phyloP scores from a whole-genome alignment of 306 rosid species.

The Rosa multiflora region DNA sequence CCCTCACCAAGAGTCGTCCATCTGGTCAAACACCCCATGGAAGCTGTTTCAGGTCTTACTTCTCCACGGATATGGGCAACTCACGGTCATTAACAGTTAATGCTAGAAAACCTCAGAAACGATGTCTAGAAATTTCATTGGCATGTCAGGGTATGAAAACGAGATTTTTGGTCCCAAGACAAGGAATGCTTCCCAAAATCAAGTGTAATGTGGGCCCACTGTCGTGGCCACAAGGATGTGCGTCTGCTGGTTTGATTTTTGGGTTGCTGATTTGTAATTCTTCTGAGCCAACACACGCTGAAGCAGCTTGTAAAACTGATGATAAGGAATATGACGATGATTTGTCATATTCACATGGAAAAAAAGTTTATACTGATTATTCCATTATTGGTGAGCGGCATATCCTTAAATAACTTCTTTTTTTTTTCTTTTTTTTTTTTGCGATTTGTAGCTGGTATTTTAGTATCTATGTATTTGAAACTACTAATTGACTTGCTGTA shows the following conservation, averaged over 20 bases:
- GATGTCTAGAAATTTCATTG: constrained; percentile 50
- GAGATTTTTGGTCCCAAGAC: constrained; percentile 54
- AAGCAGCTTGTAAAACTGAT: constrained; percentile 38
- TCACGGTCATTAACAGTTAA: constrained; percentile 27
- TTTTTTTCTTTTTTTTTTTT: not conserved
- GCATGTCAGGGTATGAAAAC: constrained; percentile 49
- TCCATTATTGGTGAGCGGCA: constrained; percentile 73
- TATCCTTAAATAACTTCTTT: constrained; percentile 2
- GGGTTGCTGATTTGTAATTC: constrained; percentile 64
- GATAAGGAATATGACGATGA: constrained; percentile 37
- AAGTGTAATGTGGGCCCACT: constrained; percentile 46
- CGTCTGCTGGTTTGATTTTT: constrained; percentile 64
- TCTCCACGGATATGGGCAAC: constrained; percentile 47
- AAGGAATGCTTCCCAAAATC: constrained; percentile 48
- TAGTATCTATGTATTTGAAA: constrained; percentile 1
- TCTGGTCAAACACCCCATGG: constrained; percentile 48
- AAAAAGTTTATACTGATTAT: constrained; percentile 74
- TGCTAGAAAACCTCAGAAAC: constrained; percentile 37
- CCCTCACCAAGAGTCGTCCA: constrained; percentile 40
- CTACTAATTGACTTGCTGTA: not conserved
- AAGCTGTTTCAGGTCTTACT: constrained; percentile 50
- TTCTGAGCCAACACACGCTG: constrained; percentile 62
- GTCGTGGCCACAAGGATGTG: constrained; percentile 57
- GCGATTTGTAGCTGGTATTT: not conserved
- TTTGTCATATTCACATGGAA: constrained; percentile 58